Percentiles rank a stretch among this genome's conserved stretches.
Conservation (phyloP, 208 protist species). For the Herpetomonas samuelpessoai region DNA sequence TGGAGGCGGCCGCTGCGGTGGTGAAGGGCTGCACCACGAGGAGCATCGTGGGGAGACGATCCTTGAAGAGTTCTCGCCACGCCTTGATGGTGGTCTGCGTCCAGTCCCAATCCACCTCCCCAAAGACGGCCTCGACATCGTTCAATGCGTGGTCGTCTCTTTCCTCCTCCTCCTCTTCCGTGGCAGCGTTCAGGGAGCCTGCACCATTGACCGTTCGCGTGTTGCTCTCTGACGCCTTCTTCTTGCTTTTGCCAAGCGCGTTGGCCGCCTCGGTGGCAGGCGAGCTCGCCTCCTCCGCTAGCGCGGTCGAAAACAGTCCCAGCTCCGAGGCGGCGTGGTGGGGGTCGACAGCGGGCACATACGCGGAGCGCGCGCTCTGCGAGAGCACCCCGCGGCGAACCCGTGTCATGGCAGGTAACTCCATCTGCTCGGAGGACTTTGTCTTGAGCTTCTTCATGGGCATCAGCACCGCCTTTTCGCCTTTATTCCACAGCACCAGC, state of each 20-base stretch:
- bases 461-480: slow-evolving; percentile 49
- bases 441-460: slow-evolving; percentile 47
- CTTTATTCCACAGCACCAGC: slow-evolving; percentile 38
- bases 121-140: slow-evolving; percentile 68
- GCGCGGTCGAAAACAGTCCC: no score
- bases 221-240: no score
- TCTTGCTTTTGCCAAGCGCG: no score
- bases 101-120: slow-evolving; percentile 82
- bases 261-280: no score
- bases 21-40: slow-evolving; percentile 62
- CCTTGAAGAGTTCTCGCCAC: slow-evolving; percentile 44
- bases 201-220: no score
- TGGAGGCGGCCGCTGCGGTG: slow-evolving; percentile 13
- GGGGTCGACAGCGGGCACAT: no score
- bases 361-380: no score
- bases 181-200: neutral
- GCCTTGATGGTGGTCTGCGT: slow-evolving; percentile 45
- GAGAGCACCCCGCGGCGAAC: neutral
- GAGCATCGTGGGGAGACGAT: slow-evolving; percentile 34
- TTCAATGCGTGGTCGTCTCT: slow-evolving; percentile 19
- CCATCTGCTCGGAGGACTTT: slow-evolving; percentile 24
- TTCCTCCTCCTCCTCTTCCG: slow-evolving; percentile 7
- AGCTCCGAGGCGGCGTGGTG: no score
- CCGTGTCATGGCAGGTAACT: slow-evolving; percentile 15
- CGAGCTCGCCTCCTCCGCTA: no score